These are phyloP conservation scores for Cajanus cajan DNA, from an alignment of 306 rosid genomes.

Conservation along the genomic window DNA sequence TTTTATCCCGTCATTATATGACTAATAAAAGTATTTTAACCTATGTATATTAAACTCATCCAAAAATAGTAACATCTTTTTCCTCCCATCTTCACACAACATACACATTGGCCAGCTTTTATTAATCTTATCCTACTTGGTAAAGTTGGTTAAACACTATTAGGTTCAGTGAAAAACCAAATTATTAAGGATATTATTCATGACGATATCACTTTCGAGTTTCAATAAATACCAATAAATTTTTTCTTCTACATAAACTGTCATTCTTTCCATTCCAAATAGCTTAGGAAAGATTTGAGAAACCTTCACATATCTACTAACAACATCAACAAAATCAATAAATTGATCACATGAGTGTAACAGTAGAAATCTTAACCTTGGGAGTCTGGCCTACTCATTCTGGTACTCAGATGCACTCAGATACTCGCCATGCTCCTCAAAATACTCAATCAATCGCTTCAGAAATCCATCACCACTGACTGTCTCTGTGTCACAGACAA, in stretches of 20 bases:
- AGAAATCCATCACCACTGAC: slow-evolving; percentile 75
- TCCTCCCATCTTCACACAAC: no score
- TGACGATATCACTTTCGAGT: no score
- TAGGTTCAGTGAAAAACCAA: not conserved
- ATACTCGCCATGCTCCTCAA: slow-evolving; percentile 90
- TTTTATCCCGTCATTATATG: no score
- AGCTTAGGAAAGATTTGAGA: not conserved
- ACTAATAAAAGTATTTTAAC: no score
- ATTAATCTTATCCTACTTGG: not conserved
- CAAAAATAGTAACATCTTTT: no score
- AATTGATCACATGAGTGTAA: slow-evolving; percentile 14
- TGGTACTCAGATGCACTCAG: slow-evolving; percentile 85
- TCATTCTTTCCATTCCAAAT: not conserved
- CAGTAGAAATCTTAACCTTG: slow-evolving; percentile 26
- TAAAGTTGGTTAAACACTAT: not conserved
- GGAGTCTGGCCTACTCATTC: slow-evolving; percentile 48
- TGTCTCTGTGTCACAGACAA: slow-evolving; percentile 87
- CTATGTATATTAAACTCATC: no score
- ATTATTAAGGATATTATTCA: not conserved
- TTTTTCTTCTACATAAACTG: not conserved
- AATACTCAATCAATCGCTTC: slow-evolving; percentile 84
- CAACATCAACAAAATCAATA: slow-evolving; percentile 23
- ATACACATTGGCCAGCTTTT: no score
- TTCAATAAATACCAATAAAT: not conserved
- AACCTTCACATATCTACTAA: slow-evolving; percentile 27